Conservation (phyloP, 805 yeast genomes). For the Candida boleticola region DNA sequence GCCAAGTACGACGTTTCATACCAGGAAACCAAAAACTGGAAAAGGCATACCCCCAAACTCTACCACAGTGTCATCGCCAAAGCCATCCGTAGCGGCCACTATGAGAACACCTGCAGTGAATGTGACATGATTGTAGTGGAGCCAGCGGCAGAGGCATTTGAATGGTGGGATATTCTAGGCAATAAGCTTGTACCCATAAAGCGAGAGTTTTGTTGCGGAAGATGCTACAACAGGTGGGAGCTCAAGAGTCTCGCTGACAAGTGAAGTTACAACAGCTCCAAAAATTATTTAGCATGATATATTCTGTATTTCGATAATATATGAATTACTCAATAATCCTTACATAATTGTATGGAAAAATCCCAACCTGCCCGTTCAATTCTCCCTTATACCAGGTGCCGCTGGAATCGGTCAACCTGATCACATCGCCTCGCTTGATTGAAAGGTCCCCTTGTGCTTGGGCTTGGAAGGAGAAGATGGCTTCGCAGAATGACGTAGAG, state of each 20-base stretch:
- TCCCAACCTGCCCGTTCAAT: slow-evolving; percentile 20
- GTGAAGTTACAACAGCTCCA: too few species aligned
- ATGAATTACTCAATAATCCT: slow-evolving; percentile 7
- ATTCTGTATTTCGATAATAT: background rate
- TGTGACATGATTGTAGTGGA: slow-evolving; percentile 51
- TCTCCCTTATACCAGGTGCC: slow-evolving; percentile 41
- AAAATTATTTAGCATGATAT: too few species aligned
- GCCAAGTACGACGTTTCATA: slow-evolving; percentile 53
- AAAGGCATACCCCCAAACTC: slow-evolving; percentile 41
- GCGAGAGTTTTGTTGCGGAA: slow-evolving; percentile 53
- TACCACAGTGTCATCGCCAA: slow-evolving; percentile 46
- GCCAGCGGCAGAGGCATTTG: slow-evolving; percentile 56
- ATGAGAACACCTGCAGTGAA: slow-evolving; percentile 51
- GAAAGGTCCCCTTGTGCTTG: slow-evolving; percentile 41
- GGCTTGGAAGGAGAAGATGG: slow-evolving; percentile 38
- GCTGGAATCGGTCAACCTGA: slow-evolving; percentile 30
- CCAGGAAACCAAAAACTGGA: slow-evolving; percentile 57
- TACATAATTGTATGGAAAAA: slow-evolving; percentile 33
- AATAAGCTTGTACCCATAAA: slow-evolving; percentile 51
- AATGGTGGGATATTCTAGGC: slow-evolving; percentile 65
- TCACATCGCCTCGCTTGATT: slow-evolving; percentile 42
- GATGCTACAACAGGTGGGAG: slow-evolving; percentile 37
- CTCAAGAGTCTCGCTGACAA: background rate
- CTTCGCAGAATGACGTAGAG: slow-evolving; percentile 25
- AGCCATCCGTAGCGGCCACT: slow-evolving; percentile 52